Percentiles rank a stretch among this genome's conserved stretches.
Evolutionary conservation across 2,329 filamentous ascomycete species (phyloP).

Genomic region (Exophiala bonariae): DNA sequence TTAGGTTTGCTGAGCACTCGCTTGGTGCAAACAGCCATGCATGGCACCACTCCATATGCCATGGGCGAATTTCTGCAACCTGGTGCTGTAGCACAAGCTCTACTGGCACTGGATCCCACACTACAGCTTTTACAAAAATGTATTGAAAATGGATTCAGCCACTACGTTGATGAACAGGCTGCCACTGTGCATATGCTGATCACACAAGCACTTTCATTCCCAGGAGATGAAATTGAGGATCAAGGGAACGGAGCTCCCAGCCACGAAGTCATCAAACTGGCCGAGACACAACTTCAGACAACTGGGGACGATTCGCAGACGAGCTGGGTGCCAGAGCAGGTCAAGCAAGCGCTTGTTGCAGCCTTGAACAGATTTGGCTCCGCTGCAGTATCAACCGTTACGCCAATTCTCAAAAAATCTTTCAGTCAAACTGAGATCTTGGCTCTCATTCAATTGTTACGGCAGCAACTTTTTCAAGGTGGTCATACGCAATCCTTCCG

Average conservation of each 20-base stretch:
- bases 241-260: constrained; percentile 17
- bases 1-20: constrained; percentile 38
- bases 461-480: constrained; percentile 29
- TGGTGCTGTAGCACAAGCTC: constrained; percentile 35
- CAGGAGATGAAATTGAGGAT: constrained; percentile 21
- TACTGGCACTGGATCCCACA: constrained; percentile 41
- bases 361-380: constrained; percentile 18
- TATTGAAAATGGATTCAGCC: constrained; percentile 35
- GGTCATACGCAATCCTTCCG: constrained; percentile 25
- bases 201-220: constrained; percentile 37
- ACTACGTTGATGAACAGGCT: constrained; percentile 41
- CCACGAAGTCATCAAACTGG: constrained; percentile 17
- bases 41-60: constrained; percentile 31
- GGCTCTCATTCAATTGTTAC: constrained; percentile 31
- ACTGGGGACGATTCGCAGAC: neutral
- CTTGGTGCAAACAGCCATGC: constrained; percentile 42
- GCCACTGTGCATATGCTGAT: constrained; percentile 41
- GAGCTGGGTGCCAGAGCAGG: constrained; percentile 11
- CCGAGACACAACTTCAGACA: constrained; percentile 11
- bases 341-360: constrained; percentile 17
- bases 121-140: constrained; percentile 38
- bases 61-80: constrained; percentile 22
- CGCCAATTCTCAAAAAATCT: constrained; percentile 15
- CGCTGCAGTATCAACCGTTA: constrained; percentile 11
- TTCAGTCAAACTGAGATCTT: constrained; percentile 22